phyloP scores from a whole-genome alignment of 495 filamentous ascomycete genomes.

The Aspergillus cavernicola region DNA sequence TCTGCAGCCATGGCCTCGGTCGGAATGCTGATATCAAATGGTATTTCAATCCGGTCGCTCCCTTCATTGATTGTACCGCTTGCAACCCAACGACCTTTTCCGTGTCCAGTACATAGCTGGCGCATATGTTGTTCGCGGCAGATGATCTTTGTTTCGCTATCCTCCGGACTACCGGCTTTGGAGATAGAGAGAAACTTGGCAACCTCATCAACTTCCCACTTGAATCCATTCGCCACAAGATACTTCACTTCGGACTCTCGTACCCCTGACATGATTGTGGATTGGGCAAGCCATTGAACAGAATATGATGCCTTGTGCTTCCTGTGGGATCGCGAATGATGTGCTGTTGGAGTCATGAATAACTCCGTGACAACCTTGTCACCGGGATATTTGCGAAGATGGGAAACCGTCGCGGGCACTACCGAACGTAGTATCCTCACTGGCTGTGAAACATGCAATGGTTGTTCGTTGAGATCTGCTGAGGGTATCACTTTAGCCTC shows the following conservation, averaged over 20 bases:
- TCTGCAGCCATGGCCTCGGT: background rate
- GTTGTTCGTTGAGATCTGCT: background rate
- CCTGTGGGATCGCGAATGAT: too few relatives aligned
- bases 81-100: background rate
- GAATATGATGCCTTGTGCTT: background rate
- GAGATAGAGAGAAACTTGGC: background rate
- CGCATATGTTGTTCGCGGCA: background rate
- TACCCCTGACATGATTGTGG: slow-evolving; percentile 3
- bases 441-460: background rate
- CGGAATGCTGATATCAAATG: background rate
- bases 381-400: background rate
- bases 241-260: slow-evolving; percentile 8
- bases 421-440: background rate
- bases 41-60: background rate
- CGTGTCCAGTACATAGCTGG: background rate
- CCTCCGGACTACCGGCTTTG: background rate
- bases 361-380: background rate
- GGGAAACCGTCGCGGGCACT: background rate
- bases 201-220: slow-evolving; percentile 11
- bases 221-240: slow-evolving; percentile 7
- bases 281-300: background rate
- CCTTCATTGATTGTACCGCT: background rate
- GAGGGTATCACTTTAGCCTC: background rate
- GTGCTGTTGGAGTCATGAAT: background rate
- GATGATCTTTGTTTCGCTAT: too few relatives aligned